Evolutionary conservation across 805 yeast genomes (phyloP).

Genomic region (Tetrapisispora taiwanensis): DNA sequence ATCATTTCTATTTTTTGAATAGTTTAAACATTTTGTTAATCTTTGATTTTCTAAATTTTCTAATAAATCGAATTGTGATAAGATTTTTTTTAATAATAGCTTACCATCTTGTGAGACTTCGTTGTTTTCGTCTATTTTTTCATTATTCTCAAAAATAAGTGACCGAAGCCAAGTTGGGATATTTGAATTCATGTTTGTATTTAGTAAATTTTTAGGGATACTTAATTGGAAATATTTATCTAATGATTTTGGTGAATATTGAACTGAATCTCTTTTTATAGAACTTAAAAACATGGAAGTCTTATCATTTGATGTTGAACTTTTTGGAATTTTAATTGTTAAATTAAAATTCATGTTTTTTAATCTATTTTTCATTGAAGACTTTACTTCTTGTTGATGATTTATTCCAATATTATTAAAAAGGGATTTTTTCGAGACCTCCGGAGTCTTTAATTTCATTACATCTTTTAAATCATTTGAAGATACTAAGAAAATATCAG

Average conservation of each 20-base stretch:
- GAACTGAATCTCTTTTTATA: conserved; percentile 24
- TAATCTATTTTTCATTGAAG: not conserved
- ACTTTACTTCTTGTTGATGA: not conserved
- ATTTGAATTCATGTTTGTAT: conserved; percentile 6
- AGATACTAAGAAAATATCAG: not conserved
- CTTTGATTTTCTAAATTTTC: conserved; percentile 29
- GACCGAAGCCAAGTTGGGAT: conserved; percentile 28
- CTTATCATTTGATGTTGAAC: conserved; percentile 10
- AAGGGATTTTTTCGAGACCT: not conserved
- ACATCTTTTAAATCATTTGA: not conserved
- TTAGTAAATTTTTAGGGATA: conserved; percentile 16
- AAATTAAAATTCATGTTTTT: conserved; percentile 9
- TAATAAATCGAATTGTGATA: conserved; percentile 27
- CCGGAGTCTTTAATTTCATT: not conserved
- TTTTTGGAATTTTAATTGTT: conserved; percentile 15
- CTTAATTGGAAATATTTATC: conserved; percentile 22
- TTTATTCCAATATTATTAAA: not conserved
- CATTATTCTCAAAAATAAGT: not conserved
- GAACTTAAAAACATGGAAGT: conserved; percentile 23
- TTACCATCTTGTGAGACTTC: conserved; percentile 9
- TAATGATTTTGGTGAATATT: conserved; percentile 27
- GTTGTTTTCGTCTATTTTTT: conserved; percentile 1
- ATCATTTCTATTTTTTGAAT: not conserved
- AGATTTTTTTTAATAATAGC: conserved; percentile 18
- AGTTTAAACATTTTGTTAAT: conserved; percentile 18